These are phyloP conservation scores for Fusarium denticulatum DNA, from an alignment of 2,329 filamentous ascomycete genomes.

Conservation along the genomic window DNA sequence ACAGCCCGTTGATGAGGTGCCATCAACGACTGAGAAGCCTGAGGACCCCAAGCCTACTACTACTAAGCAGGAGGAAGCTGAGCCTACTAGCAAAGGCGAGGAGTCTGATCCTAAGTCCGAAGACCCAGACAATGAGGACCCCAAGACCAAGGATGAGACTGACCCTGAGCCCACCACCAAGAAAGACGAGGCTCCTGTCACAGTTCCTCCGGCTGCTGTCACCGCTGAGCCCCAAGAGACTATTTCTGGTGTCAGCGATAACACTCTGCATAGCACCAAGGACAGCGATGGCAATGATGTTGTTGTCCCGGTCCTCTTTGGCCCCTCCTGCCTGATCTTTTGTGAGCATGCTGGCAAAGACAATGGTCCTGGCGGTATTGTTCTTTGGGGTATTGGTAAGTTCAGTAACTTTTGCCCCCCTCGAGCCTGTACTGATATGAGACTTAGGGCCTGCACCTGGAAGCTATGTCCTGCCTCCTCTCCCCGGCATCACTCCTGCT, in stretches of 20 bases:
- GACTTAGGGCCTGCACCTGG: background rate
- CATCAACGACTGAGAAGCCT: background rate
- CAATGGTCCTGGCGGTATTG: background rate
- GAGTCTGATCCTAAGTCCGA: background rate
- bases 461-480: slow-evolving; percentile 1
- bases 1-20: background rate
- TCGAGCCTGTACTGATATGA: fast-evolving
- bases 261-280: background rate
- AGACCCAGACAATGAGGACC: background rate
- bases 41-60: background rate
- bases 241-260: background rate
- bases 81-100: background rate
- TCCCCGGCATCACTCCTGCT: slow-evolving; percentile 1
- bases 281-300: background rate
- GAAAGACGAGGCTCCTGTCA: background rate
- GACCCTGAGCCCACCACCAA: background rate
- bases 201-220: background rate
- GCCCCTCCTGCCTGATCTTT: background rate
- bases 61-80: background rate
- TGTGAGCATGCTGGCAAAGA: slow-evolving; percentile 1
- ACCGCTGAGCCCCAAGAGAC: background rate
- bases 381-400: slow-evolving; percentile 6
- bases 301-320: background rate
- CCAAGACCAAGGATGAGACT: background rate
- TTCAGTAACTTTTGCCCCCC: fast-evolving